These are phyloP conservation scores for Penicillium lagena DNA, from an alignment of 495 filamentous ascomycete species.

Conservation along the genomic window DNA sequence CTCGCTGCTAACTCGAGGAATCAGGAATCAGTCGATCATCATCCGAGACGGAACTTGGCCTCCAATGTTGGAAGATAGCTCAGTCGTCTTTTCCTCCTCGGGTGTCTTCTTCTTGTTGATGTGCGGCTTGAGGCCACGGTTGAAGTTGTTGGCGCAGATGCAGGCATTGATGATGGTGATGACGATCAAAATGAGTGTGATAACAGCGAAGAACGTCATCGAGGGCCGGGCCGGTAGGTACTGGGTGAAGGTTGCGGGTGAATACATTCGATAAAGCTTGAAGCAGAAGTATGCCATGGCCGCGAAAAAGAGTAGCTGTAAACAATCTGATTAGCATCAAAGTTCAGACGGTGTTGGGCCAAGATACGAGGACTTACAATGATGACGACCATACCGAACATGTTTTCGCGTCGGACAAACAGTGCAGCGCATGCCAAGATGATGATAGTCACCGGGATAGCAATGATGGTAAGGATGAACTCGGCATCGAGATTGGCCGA, in stretches of 20 bases:
- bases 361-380: slow-evolving; percentile 48
- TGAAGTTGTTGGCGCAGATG: slow-evolving; percentile 85
- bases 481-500: slow-evolving; percentile 61
- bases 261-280: slow-evolving; percentile 95
- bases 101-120: slow-evolving; percentile 57
- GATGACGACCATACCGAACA: slow-evolving; percentile 65
- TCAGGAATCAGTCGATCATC: slow-evolving; percentile 69
- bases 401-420: slow-evolving; percentile 77
- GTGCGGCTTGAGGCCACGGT: slow-evolving; percentile 83
- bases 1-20: no score
- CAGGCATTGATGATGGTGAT: slow-evolving; percentile 84
- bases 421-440: slow-evolving; percentile 80
- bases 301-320: slow-evolving; percentile 72
- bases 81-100: slow-evolving; percentile 68
- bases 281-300: slow-evolving; percentile 95
- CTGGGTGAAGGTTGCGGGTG: slow-evolving; percentile 34
- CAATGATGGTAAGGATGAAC: slow-evolving; percentile 79
- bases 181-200: slow-evolving; percentile 83
- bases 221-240: slow-evolving; percentile 72
- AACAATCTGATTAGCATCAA: slow-evolving; percentile 10
- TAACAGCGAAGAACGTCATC: slow-evolving; percentile 87
- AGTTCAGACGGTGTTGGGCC: neutral
- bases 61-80: slow-evolving; percentile 50
- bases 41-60: slow-evolving; percentile 60
- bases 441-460: slow-evolving; percentile 81